Percentiles rank a stretch among this genome's conserved stretches.
Evolutionary conservation across 768 basidiomycete genomes (phyloP).

Genomic region (Serendipita sp.): DNA sequence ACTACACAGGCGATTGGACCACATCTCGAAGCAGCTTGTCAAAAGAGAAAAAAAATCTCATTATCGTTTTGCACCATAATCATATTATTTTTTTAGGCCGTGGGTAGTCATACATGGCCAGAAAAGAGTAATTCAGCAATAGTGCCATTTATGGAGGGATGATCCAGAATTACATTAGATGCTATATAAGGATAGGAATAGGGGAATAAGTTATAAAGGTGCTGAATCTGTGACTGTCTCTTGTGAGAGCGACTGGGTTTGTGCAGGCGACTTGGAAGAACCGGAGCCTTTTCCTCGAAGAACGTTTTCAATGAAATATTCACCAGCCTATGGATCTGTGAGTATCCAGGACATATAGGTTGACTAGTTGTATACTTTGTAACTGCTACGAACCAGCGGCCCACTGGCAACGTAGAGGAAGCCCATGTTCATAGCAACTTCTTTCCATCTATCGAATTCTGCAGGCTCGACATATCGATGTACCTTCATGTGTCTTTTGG

Average conservation of each 20-base stretch:
- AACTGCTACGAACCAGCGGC: constrained; percentile 88
- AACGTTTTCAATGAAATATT: constrained; percentile 89
- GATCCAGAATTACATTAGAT: too few species aligned
- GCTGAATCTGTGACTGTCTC: too few species aligned
- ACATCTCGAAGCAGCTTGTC: neutral
- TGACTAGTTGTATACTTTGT: constrained; percentile 50
- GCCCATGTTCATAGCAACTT: constrained; percentile 79
- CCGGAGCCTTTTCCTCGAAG: constrained; percentile 39
- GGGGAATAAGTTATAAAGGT: neutral
- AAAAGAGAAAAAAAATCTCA: neutral
- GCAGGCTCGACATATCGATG: constrained; percentile 87
- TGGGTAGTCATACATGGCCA: neutral
- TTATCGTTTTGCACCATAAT: too few species aligned
- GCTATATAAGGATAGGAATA: neutral
- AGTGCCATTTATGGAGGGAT: too few species aligned
- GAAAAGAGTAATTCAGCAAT: neutral
- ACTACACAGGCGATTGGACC: neutral
- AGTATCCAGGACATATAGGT: neutral
- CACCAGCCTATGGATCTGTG: constrained; percentile 53
- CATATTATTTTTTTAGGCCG: too few species aligned
- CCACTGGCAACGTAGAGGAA: constrained; percentile 97
- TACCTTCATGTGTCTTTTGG: constrained; percentile 98
- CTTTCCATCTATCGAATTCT: constrained; percentile 87
- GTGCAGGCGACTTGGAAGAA: neutral
- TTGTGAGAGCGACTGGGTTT: too few species aligned